Percentiles rank a stretch among this genome's conserved stretches.
Evolutionary conservation across 805 yeast genomes (phyloP).

Genomic region (Monosporozyma yasuniensis): DNA sequence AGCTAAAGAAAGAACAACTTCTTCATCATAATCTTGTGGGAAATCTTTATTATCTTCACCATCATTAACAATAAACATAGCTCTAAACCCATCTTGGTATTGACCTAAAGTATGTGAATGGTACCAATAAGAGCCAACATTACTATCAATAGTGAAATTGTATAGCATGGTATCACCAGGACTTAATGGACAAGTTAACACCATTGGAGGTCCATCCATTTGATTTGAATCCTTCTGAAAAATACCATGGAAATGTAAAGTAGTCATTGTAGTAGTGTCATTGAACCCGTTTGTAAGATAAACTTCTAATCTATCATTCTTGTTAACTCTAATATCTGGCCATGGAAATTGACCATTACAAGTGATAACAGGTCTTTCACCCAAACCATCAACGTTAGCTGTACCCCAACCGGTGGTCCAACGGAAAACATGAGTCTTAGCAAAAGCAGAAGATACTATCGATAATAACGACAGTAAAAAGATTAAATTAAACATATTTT

Average conservation of each 20-base stretch:
- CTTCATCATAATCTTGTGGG: conserved; percentile 76
- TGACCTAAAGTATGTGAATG: conserved; percentile 89
- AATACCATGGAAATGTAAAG: conserved; percentile 90
- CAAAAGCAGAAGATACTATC: conserved; percentile 2
- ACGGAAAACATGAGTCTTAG: conserved; percentile 48
- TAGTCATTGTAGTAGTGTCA: conserved; percentile 58
- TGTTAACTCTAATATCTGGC: conserved; percentile 69
- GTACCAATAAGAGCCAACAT: conserved; percentile 93
- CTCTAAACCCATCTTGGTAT: conserved; percentile 91
- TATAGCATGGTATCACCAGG: conserved; percentile 66
- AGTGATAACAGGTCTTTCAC: conserved; percentile 35
- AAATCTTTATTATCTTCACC: conserved; percentile 40
- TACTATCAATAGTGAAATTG: conserved; percentile 76
- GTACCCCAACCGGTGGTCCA: conserved; percentile 57
- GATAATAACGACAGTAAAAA: neutral
- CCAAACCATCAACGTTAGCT: conserved; percentile 34
- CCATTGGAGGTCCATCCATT: conserved; percentile 88
- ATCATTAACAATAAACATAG: conserved; percentile 65
- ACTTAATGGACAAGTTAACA: conserved; percentile 88
- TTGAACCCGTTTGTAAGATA: conserved; percentile 66
- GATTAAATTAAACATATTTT: neutral
- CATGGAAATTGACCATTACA: conserved; percentile 60
- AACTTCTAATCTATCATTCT: conserved; percentile 70
- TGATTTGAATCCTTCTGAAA: conserved; percentile 60
- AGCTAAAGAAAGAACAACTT: conserved; percentile 52